Base-by-base conservation (phyloP, 371 early-diverging fungal species). In the Mortierella sp. region DNA sequence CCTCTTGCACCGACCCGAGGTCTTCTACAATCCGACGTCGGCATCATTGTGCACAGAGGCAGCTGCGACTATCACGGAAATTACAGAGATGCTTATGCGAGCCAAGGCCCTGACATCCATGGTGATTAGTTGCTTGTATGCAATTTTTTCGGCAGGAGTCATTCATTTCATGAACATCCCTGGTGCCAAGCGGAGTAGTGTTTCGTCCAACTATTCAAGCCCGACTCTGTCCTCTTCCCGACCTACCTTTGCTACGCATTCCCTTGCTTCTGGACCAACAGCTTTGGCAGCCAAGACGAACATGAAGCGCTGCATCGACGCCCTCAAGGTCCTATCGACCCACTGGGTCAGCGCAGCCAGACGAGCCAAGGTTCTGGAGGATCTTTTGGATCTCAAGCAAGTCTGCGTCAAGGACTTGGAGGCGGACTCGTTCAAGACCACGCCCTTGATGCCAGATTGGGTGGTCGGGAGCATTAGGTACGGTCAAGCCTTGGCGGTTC, bases 1-100 rank as follows among this genome's bases (percentile, higher is more conserved):
- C 52, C 82, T 95, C 14, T 87, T 95, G 0, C 95, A 96, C 71
- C 92, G 95, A 6, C 96, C 96, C 6, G 93, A 77, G 41, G 52
- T 77, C 29, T 31, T 71, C 9, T 55, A 34, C 45, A 86, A 87
- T 1, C 87, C 88, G 34, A 88, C 88, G 1, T 91, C 91, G 0
- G 88, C 89, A 11, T 88, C 89, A 1, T 84, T 91, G 31, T 91
- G 91, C 68, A 89, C 88, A 0, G 89, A 88, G 77, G 89, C 90
- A 0, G 91, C 91, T 34, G 89, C 86, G 68, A 87, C 88, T 11
- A 91, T 91, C 9, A 58, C 90, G 48, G 90, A 90, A 48, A 90
- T 90, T 68, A 86, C 80, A 0, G 89, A 87, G 53, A 86, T 86
- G 5, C 45, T 76, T 61, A 74, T 74, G 68, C 53, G 68, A 24